A percentile compares a stretch with the other conserved stretches of the same genome.
Conservation (phyloP, 306 rosid genomes). For the Neltuma alba region DNA sequence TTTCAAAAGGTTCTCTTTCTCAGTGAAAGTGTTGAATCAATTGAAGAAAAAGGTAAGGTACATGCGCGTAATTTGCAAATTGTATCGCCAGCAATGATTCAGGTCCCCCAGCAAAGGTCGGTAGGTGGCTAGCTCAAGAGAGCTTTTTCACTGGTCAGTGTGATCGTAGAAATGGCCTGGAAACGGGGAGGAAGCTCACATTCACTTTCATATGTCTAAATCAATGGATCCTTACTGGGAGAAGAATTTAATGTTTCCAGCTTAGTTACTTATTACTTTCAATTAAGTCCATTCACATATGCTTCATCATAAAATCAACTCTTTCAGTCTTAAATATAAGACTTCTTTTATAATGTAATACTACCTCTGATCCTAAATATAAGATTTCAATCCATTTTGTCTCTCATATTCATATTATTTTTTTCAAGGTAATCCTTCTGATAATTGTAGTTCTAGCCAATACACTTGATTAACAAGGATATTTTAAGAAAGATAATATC, state of each 20-base stretch:
- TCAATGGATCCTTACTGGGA: background rate
- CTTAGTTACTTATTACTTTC: too few species aligned
- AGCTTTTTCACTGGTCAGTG: background rate
- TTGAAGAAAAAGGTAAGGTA: background rate
- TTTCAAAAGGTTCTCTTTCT: background rate
- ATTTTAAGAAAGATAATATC: too few species aligned
- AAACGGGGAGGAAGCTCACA: background rate
- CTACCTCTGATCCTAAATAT: too few species aligned
- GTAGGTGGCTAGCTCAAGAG: background rate
- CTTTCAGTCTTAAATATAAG: too few species aligned
- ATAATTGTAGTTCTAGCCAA: too few species aligned
- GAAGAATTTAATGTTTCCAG: background rate
- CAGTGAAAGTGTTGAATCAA: background rate
- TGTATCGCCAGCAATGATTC: conserved; percentile 19
- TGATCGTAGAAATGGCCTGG: conserved; percentile 9
- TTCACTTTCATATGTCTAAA: background rate
- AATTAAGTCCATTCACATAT: background rate
- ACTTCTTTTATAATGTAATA: too few species aligned
- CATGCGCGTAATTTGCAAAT: conserved; percentile 15
- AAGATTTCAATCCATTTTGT: too few species aligned
- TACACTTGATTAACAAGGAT: too few species aligned
- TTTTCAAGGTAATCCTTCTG: too few species aligned
- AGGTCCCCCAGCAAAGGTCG: background rate
- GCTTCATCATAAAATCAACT: background rate
- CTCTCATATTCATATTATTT: too few species aligned